Conservation (phyloP, 1,284 basidiomycete species). For the Kwoniella shivajii region DNA sequence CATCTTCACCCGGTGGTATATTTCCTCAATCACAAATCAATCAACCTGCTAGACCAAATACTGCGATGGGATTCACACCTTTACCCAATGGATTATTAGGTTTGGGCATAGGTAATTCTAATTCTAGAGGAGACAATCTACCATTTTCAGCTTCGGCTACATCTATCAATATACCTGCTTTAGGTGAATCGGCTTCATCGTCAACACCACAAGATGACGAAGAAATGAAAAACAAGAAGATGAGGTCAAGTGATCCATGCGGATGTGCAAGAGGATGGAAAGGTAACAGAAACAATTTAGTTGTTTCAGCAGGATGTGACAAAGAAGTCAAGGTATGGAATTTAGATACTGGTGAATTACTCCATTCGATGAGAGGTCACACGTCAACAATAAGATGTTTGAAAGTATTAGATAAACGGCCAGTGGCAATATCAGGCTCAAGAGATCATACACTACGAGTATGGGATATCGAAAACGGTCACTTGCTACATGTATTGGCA, state of each 20-base stretch:
- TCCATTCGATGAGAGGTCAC: slow-evolving; percentile 81
- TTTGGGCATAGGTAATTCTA: slow-evolving; percentile 4
- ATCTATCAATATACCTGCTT: too few species aligned
- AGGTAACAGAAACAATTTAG: slow-evolving; percentile 66
- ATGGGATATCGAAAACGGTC: slow-evolving; percentile 87
- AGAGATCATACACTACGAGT: slow-evolving; percentile 84
- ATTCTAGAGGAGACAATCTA: too few species aligned
- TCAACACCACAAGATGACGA: not conserved
- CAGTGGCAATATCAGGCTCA: slow-evolving; percentile 86
- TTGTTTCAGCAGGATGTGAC: slow-evolving; percentile 92
- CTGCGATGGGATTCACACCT: slow-evolving; percentile 19
- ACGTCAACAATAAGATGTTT: slow-evolving; percentile 90
- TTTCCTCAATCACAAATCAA: not conserved
- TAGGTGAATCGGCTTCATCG: too few species aligned
- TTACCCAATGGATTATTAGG: slow-evolving; percentile 1
- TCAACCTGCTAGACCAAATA: slow-evolving; percentile 13
- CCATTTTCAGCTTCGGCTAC: too few species aligned
- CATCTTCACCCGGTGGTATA: slow-evolving; percentile 20
- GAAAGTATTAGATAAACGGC: slow-evolving; percentile 81
- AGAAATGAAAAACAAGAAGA: not conserved
- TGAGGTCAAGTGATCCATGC: slow-evolving; percentile 62
- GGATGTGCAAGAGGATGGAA: slow-evolving; percentile 66
- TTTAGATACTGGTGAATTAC: slow-evolving; percentile 73
- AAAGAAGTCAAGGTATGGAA: slow-evolving; percentile 91
- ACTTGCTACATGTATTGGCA: slow-evolving; percentile 66